Evolutionary conservation across 441 rosid genomes (phyloP).

Genomic region (Jatropha multifida): DNA sequence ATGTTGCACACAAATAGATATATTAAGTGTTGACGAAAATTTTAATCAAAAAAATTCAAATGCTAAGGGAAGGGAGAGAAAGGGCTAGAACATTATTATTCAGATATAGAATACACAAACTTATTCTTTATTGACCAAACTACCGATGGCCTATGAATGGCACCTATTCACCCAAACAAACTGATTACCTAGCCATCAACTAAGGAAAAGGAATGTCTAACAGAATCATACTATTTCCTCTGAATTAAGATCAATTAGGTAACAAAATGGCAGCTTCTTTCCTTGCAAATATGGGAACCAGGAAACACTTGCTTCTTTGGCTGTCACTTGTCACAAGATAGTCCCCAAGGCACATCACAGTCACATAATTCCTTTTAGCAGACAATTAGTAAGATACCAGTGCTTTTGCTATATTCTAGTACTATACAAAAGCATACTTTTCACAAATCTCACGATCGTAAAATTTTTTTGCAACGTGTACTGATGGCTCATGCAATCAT

Average conservation of each 20-base stretch:
- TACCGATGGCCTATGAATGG: not conserved
- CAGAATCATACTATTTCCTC: not conserved
- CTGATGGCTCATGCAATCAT: not conserved
- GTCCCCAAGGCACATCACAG: not conserved
- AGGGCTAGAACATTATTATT: not conserved
- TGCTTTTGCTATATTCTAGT: not conserved
- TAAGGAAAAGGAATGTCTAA: not conserved
- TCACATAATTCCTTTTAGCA: not conserved
- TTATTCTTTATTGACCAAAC: not conserved
- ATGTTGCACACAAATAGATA: not conserved
- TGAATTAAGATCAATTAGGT: not conserved
- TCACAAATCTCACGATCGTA: not conserved
- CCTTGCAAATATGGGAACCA: not conserved
- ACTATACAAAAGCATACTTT: not conserved
- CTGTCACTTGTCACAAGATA: not conserved
- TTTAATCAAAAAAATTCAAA: not conserved
- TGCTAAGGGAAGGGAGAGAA: not conserved
- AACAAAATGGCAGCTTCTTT: not conserved
- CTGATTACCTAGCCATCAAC: too few species aligned
- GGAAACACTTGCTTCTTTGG: not conserved
- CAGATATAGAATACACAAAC: not conserved
- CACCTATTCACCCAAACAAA: not conserved
- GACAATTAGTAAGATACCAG: not conserved
- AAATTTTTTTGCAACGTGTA: not conserved
- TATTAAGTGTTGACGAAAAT: not conserved